Evolutionary conservation across 805 yeast genomes (phyloP), one percentile per base, ranked within the genome.

Genomic region (Yarrowia bubula): DNA sequence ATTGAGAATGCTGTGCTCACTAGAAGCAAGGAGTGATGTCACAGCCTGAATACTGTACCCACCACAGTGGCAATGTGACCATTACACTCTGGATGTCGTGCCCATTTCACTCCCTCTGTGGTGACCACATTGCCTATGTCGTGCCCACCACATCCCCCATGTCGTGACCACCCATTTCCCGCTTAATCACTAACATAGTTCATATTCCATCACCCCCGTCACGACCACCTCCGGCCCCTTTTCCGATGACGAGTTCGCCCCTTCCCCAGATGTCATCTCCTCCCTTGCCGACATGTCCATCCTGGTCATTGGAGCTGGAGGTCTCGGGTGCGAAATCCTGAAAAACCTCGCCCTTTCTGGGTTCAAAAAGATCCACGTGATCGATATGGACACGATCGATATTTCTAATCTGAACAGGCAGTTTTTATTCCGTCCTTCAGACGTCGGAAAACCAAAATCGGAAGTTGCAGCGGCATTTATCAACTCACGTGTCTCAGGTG

Each of bases 331-430:
- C 75, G 95, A 89, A 74, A 86, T 89, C 35, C 75, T 89, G 51
- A 89, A 89, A 75, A 83, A 88, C 73, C 77, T 89, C 61, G 89
- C 89, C 1, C 76, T 86, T 37, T 79, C 85, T n/a, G 93, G 93
- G 4, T 86, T 89, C 71, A 76, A 76, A 66, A 75, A 84, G 55
- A 83, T 89, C 35, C 84, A 86, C 66, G 83, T 89, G 10, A 86
- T 89, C 42, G 96, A 89, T 72, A 88, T 89, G 93, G 96, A 89
- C 73, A 87, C 90, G 2, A 87, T 89, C 63, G 95, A 89, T 69
- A 74, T 88, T n/a, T 83, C 89, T 31, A 89, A 89, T 70, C 78
- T 89, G 69, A 89, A 89, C 71, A 79, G 96, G 15, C 96, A 89
- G 75, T 89, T 89, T 71, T 76, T 89, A 64, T 89, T 89, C 70